Conservation (phyloP, 31 red algal genomes). For the Bonnemaisonia californica region DNA sequence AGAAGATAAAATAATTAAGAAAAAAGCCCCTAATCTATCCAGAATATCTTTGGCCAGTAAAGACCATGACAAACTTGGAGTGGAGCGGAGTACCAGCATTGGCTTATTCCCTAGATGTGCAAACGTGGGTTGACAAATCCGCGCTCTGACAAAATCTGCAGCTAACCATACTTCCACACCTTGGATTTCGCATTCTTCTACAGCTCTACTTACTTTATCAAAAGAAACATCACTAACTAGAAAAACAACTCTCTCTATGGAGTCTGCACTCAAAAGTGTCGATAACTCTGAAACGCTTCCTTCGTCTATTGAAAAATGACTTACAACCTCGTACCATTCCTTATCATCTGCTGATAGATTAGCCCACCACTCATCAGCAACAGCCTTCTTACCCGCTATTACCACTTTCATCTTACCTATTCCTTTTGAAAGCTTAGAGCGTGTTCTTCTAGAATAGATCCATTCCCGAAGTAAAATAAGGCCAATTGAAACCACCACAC, state of each 20-base stretch:
- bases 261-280: neutral
- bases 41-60: conserved; percentile 9
- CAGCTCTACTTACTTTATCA: neutral
- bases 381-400: neutral
- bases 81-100: conserved; percentile 22
- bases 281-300: neutral
- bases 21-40: conserved; percentile 9
- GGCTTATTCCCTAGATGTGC: neutral
- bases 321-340: neutral
- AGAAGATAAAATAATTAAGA: conserved; percentile 1
- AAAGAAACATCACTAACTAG: neutral
- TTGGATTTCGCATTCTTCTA: conserved; percentile 22
- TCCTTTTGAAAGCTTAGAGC: too few relatives aligned
- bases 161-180: conserved; percentile 20
- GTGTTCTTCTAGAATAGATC: too few relatives aligned
- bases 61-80: conserved; percentile 17
- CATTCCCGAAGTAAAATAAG: too few relatives aligned
- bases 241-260: conserved; percentile 15
- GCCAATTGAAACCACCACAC: too few relatives aligned
- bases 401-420: conserved; percentile 8
- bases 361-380: neutral
- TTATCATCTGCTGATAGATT: neutral
- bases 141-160: conserved; percentile 2
- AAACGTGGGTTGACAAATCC: conserved; percentile 2
- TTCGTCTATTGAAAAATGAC: neutral